Base-by-base conservation (phyloP, 345 rosid species). In the Euphorbia pulcherrima region DNA sequence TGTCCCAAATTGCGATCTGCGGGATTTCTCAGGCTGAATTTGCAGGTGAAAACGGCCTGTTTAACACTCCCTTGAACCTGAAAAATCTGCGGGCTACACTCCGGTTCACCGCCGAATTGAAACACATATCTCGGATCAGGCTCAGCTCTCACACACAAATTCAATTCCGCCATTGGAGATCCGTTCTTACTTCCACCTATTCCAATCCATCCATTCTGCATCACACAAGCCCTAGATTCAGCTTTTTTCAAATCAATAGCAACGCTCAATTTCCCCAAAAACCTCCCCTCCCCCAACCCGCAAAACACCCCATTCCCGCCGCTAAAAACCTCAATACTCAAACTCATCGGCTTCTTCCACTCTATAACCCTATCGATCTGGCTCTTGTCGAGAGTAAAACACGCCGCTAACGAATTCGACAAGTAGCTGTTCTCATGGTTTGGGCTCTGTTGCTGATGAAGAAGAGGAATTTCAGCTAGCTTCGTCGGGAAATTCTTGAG, bases 41-140 rank as follows among this genome's bases (percentile, higher is more conserved):
- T 94, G 91, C 97, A 91, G 63, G 97, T 90, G 78, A 94, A 94
- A 14, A 94, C 99, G 0, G 99, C 92, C 65, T 94, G 97, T 63
- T 79, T 89, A 8, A 82, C 85, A 68, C 75, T 86, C 63, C 97
- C 97, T 55, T 91, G 97, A 46, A 94, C 92, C 74, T 88, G 99
- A 35, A 89, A 91, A 61, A 94, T 88, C 84, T 87, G 99, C 13
- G 99, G 99, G 55, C 97, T 94, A 28, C 97, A 88, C 84, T 88
- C 99, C 0, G 99, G 96, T 70, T 89, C 92, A 3, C 96, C 92
- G 44, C 82, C 97, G 66, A 89, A 94, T 74, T 82, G 90, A 56
- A 94, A 91, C 26, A 91, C 90, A 60, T 87, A 94, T 78, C 99
- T 85, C 8, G 99, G 97, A 58, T 94, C 95, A 11, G 96, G 87